A percentile compares a stretch with the other conserved stretches of the same genome.
These are phyloP conservation scores for Trichosporon asahii DNA, from an alignment of 1,284 basidiomycete genomes.

Conservation along the genomic window DNA sequence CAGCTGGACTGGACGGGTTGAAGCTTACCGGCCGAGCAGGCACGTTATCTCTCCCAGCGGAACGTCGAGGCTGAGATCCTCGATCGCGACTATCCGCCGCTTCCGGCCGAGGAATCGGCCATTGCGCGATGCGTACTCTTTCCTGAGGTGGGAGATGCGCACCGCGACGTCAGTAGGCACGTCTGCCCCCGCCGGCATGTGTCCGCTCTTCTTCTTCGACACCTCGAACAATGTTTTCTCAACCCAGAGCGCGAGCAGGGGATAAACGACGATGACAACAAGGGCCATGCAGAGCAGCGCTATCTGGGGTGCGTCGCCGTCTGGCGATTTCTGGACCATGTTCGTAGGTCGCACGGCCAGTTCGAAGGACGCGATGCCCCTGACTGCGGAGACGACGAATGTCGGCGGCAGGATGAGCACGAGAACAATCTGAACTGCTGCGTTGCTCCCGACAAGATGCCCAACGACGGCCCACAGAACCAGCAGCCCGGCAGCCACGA, in stretches of 20 bases:
- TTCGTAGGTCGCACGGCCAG: constrained; percentile 58
- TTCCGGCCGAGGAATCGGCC: constrained; percentile 37
- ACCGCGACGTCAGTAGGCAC: constrained; percentile 27
- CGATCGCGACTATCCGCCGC: constrained; percentile 59
- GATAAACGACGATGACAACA: constrained; percentile 64
- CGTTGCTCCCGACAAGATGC: constrained; percentile 57
- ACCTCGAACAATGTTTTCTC: constrained; percentile 64
- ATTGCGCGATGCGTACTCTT: constrained; percentile 28
- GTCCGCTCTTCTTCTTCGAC: constrained; percentile 17
- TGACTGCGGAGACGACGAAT: constrained; percentile 67
- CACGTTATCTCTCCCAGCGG: constrained; percentile 70
- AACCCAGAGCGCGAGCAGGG: constrained; percentile 59
- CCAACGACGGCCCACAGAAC: constrained; percentile 60
- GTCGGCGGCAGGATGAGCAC: constrained; percentile 69
- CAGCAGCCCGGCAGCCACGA: constrained; percentile 8
- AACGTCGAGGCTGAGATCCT: constrained; percentile 63
- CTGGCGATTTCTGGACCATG: constrained; percentile 60
- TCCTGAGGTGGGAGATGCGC: constrained; percentile 27
- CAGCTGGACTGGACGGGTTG: too few relatives aligned
- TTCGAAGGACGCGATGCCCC: constrained; percentile 66
- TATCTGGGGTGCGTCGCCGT: constrained; percentile 59
- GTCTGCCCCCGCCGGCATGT: neutral
- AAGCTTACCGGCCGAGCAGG: constrained; percentile 57
- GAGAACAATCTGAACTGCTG: constrained; percentile 58
- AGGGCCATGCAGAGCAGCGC: constrained; percentile 63